Base-by-base conservation (phyloP, 345 rosid species). In the Gossypium thurberi region DNA sequence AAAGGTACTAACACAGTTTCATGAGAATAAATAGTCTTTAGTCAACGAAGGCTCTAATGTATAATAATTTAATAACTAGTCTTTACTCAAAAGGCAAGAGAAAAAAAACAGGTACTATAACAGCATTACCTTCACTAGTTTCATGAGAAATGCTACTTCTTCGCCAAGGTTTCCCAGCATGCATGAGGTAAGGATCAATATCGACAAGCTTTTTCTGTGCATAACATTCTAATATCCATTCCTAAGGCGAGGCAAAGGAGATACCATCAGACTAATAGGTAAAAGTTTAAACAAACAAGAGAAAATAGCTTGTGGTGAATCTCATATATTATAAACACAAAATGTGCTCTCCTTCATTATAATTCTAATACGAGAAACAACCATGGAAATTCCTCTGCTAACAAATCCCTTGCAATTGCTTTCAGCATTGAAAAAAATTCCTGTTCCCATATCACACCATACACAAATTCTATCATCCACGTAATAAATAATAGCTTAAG, bases 121-220 rank as follows among this genome's bases (percentile, higher is more conserved):
- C 53, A 46, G 57, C 64, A 51, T 57, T 79, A 89, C 98, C 94
- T 79, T 73, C 76, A 63, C 42, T 70, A 69, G 73, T 66, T 65
- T 79, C 70, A 42, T 55, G 69, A 43, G 84, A 63, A 72, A 21
- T 59, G 73, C 64, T 81, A 74, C 66, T 74, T 77, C 74, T 85
- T 78, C 90, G 85, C 97, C 99, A 92, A 73, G 97, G 97, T 73
- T 88, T 94, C 73, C 99, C 99, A 60, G 87, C 84, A 84, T 87
- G 88, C 96, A 94, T 84, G 46, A 94, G 85, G 79, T 90, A 89
- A 73, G 80, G 83, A 74, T 89, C 97, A 51, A 94, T 86, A 78
- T 89, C 97, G 28, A 90, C 90, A 47, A 94, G 85, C 85, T 82
- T 90, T 80, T 84, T 89, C 75, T 80, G 87, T 51, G 63, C 75